Evolutionary conservation across 1,284 basidiomycete genomes (phyloP), one percentile per base, ranked within the genome.

Genomic region (Amylostereum chailletii): DNA sequence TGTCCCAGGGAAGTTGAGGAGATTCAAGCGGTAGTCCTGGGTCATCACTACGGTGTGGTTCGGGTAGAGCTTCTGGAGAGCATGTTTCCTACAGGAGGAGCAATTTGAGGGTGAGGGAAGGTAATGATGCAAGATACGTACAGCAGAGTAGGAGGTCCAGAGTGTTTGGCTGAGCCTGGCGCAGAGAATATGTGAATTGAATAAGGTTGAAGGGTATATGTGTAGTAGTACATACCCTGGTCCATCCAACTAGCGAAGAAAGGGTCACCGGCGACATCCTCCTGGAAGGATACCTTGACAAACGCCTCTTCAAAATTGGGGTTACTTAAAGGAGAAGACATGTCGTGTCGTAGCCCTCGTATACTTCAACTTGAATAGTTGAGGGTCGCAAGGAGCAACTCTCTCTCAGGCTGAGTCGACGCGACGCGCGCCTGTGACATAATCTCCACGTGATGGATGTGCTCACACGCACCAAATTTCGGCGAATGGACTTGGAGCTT

Each of bases 1-100:
- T 7, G 73, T 71, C 19, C 64, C 75, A 34, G 85, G 83, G 54
- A 77, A 76, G 7, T 62, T 61, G 6, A 83, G 62, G 41, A 85
- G 54, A 54, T 74, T 67, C 53, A 79, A 58, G 32, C 64, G 60
- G 47, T 54, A 63, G 53, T 81, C 77, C 11, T 65, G 60, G 2
- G 80, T 75, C 52, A 76, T 65, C 3, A 84, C 71, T 31, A 87
- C 56, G 29, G 80, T 78, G 56, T 84, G 71, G 4, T 75, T 71
- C 2, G 85, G 82, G 60, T 86, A 80, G 8, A 81, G 54, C 56
- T 71, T 73, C 42, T 72, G 74, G 42, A 87, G 66, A 30, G 70
- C 62, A 50, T 77, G 67, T 9, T 71, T 69, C n/a, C 81, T 81
- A 51, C 37, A 53, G 43, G 34, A 46, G 46, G 45, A 50, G 38